Percentiles rank a stretch among this genome's conserved stretches.
Evolutionary conservation across 176 grass and related monocot species (phyloP).

Genomic region (barley (Hordeum vulgare)): MorexV3_pseudomolecules_assembly NC_058522.1:31856605-31857104

Average conservation of each 20-base stretch:
- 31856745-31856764: neutral
- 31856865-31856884: neutral
- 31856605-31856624: too few relatives aligned
- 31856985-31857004: neutral
- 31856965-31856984: neutral
- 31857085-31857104: slow-evolving; percentile 58
- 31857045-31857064: slow-evolving; percentile 62
- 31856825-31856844: neutral
- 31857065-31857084: slow-evolving; percentile 55
- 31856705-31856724: too few relatives aligned
- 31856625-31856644: too few relatives aligned
- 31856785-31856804: neutral
- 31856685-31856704: too few relatives aligned
- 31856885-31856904: neutral
- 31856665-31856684: too few relatives aligned
- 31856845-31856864: neutral
- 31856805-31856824: neutral
- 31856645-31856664: too few relatives aligned
- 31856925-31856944: neutral
- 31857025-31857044: slow-evolving; percentile 71
- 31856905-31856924: neutral
- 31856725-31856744: too few relatives aligned
- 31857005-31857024: slow-evolving; percentile 44
- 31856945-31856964: neutral
- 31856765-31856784: neutral